A percentile compares a stretch with the other conserved stretches of the same genome.
These are phyloP conservation scores for Pharus latifolius DNA, from an alignment of 176 grass and related monocot genomes.

Conservation along the genomic window DNA sequence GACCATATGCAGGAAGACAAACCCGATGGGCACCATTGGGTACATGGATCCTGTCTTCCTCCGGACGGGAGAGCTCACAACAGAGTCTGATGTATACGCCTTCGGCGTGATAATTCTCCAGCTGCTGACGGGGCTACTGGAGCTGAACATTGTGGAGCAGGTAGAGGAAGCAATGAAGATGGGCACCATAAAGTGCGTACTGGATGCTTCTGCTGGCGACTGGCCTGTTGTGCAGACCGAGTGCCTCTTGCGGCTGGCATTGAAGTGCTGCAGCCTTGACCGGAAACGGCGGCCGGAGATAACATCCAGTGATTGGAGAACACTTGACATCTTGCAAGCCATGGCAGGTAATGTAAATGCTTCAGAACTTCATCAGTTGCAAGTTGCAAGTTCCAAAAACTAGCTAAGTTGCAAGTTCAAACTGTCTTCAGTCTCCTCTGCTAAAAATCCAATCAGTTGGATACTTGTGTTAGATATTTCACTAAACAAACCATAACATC, in stretches of 20 bases:
- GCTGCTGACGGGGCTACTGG: constrained; percentile 26
- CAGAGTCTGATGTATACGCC: constrained; percentile 43
- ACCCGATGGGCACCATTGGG: constrained; percentile 34
- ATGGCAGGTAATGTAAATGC: constrained; percentile 22
- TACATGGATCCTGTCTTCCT: constrained; percentile 52
- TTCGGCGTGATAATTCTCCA: constrained; percentile 29
- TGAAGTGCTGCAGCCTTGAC: constrained; percentile 38
- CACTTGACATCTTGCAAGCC: constrained; percentile 15
- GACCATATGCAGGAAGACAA: constrained; percentile 29
- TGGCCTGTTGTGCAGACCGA: constrained; percentile 40
- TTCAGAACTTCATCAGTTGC: too few species aligned
- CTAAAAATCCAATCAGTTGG: background rate
- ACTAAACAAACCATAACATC: too few species aligned
- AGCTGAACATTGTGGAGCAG: constrained; percentile 29
- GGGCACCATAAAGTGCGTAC: constrained; percentile 2
- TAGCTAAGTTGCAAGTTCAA: too few species aligned
- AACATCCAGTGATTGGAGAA: constrained; percentile 29
- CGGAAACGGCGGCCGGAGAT: constrained; percentile 30
- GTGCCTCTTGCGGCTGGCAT: constrained; percentile 14
- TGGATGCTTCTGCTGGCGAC: constrained; percentile 27
- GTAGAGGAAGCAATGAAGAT: constrained; percentile 14
- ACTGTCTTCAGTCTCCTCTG: too few species aligned
- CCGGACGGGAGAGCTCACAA: constrained; percentile 33
- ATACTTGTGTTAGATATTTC: too few species aligned
- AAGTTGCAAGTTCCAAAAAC: too few species aligned